Conservation (phyloP, 495 filamentous ascomycete genomes). For the Penicillium roqueforti region DNA sequence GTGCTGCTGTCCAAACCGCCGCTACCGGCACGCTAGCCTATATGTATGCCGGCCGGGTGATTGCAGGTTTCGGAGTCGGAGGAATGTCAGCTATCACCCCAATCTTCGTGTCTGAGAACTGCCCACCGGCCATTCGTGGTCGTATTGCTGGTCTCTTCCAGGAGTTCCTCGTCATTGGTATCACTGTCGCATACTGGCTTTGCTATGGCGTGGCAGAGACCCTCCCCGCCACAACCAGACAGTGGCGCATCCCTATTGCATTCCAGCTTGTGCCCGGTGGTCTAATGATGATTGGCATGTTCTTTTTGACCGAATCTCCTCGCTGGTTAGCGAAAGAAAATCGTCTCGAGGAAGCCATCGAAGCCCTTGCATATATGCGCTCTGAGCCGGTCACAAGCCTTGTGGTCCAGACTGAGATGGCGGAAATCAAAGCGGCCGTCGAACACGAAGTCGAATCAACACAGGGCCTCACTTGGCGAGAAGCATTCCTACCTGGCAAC, state of each 20-base stretch:
- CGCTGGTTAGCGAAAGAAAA: slow-evolving; percentile 55
- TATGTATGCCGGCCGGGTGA: not conserved
- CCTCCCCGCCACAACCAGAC: slow-evolving; percentile 13
- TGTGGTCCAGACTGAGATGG: slow-evolving; percentile 59
- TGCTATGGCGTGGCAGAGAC: not conserved
- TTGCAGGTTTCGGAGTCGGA: not conserved
- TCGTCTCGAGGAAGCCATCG: slow-evolving; percentile 23
- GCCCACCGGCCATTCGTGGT: not conserved
- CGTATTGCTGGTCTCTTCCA: slow-evolving; percentile 29
- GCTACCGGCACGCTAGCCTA: not conserved
- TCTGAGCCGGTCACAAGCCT: slow-evolving; percentile 48
- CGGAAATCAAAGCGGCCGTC: slow-evolving; percentile 56
- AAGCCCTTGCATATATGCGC: slow-evolving; percentile 32
- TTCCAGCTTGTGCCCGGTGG: slow-evolving; percentile 60
- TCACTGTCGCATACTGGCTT: slow-evolving; percentile 30
- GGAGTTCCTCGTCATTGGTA: slow-evolving; percentile 27
- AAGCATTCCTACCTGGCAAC: not conserved
- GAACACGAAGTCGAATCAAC: not conserved
- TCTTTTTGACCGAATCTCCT: slow-evolving; percentile 69
- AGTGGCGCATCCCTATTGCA: slow-evolving; percentile 61
- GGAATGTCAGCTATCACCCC: not conserved
- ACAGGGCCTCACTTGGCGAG: not conserved
- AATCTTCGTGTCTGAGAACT: not conserved
- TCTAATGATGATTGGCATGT: slow-evolving; percentile 57
- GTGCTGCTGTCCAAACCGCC: not conserved